Evolutionary conservation across 768 basidiomycete species (phyloP).

Genomic region (Mycena vitilis): DNA sequence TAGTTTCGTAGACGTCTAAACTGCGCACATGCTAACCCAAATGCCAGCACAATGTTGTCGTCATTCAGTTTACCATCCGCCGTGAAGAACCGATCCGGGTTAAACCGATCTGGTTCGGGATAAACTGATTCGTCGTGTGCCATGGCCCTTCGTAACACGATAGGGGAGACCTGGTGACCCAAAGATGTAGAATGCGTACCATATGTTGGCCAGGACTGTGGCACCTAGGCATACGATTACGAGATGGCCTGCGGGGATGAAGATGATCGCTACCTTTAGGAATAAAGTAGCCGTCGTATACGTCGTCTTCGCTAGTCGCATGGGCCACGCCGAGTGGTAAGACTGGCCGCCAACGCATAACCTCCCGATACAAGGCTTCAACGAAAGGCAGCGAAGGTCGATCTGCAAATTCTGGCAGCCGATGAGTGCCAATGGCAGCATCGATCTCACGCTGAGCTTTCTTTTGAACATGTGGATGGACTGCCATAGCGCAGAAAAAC

Average conservation of each 20-base stretch:
- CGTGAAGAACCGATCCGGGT: conserved; percentile 44
- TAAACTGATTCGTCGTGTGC: conserved; percentile 43
- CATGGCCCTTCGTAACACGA: conserved; percentile 34
- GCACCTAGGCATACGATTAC: conserved; percentile 18
- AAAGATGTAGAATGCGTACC: conserved; percentile 36
- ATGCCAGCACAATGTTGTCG: conserved; percentile 22
- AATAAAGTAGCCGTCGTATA: conserved; percentile 47
- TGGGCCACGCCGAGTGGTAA: conserved; percentile 33
- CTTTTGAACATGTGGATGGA: conserved; percentile 40
- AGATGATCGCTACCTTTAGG: conserved; percentile 40
- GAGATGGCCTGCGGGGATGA: background rate
- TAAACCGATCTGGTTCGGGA: conserved; percentile 44
- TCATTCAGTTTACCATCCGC: conserved; percentile 25
- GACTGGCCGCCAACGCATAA: conserved; percentile 33
- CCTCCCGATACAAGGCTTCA: conserved; percentile 34
- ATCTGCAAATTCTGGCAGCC: conserved; percentile 45
- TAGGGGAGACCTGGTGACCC: background rate
- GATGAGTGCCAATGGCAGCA: conserved; percentile 40
- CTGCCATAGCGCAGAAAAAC: conserved; percentile 43
- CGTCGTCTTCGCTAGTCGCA: conserved; percentile 41
- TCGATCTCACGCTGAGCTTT: conserved; percentile 46
- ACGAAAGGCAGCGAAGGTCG: conserved; percentile 30
- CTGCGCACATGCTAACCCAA: conserved; percentile 6
- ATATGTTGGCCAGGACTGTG: conserved; percentile 49
- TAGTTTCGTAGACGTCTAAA: background rate